phyloP scores from a whole-genome alignment of 2,329 filamentous ascomycete genomes.

The Fusarium napiforme region DNA sequence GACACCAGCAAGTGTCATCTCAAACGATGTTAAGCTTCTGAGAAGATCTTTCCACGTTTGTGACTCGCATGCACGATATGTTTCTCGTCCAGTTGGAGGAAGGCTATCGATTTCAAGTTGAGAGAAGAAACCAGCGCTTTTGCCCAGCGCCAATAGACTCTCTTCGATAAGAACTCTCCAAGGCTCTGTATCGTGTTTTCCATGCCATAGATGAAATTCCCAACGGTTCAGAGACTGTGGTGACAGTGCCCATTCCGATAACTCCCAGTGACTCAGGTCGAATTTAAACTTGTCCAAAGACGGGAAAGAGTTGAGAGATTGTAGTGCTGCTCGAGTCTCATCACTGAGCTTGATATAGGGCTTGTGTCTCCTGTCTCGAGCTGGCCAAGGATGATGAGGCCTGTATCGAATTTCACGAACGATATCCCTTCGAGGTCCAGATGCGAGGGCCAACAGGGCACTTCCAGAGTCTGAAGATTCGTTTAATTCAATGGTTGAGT shows the following conservation, averaged over 20 bases:
- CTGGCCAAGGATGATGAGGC: slow-evolving; percentile 3
- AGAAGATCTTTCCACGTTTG: not conserved
- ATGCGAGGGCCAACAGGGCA: not conserved
- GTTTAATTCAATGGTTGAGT: not conserved
- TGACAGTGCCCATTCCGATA: not conserved
- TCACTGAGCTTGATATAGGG: not conserved
- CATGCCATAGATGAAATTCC: not conserved
- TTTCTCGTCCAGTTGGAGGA: not conserved
- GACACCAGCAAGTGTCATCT: not conserved
- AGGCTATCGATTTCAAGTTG: not conserved
- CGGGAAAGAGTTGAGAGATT: not conserved
- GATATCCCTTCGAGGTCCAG: not conserved
- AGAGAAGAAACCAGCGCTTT: not conserved
- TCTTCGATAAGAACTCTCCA: not conserved
- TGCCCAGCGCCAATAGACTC: not conserved
- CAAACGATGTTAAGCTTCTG: not conserved
- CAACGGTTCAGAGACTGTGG: not conserved
- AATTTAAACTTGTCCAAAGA: not conserved
- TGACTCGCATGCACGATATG: not conserved
- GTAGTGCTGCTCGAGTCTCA: not conserved
- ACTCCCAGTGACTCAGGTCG: not conserved
- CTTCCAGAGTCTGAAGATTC: not conserved
- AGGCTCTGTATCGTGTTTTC: not conserved
- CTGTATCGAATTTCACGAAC: not conserved
- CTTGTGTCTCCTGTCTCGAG: not conserved